Base-by-base conservation (phyloP, 1,284 basidiomycete genomes). In the Naganishia sp. region DNA sequence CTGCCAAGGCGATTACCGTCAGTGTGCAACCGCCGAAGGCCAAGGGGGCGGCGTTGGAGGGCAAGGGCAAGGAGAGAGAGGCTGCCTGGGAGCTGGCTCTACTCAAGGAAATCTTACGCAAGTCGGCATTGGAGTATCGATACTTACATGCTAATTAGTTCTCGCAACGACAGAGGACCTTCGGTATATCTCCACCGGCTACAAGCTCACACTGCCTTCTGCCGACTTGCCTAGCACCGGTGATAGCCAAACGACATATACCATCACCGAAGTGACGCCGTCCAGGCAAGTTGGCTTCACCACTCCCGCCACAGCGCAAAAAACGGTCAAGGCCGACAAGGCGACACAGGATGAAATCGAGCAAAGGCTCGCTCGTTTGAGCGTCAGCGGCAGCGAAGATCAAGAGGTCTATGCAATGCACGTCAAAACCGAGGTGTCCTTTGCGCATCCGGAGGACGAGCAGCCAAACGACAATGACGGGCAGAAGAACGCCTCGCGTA, bases 121-220 rank as follows among this genome's bases (percentile, higher is more conserved):
- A 50, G 59, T 61, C 11, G 25, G 78, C 7, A 43, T 43, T 25
- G n/a, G 39, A 10, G 21, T 3, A 33, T 15, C 6, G n/a, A 18
- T 16, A 9, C 31, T n/a, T 39, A 11, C 4, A 21, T 36, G 46
- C 50, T 80, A 69, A 72, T 50, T 33, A 45, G 68, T 54, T 15
- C 33, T 23, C 61, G 60, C 21, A 65, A 31, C 2, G 23, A 0
- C 70, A 91, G 90, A 90, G 46, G 88, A 90, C 72, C 79, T 89
- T 23, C 88, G 87, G 75, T 90, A 88, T 74, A 77, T 93, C 66
- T 85, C 86, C 9, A 74, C 81, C 18, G 82, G 82, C 4, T 88
- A 89, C 75, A 81, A 83, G 4, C 70, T 92, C 63, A 83, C 87
- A 69, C 80, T 90, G 36, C 74, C 77, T 18, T 91, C 88, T 74